Percentiles rank a stretch among this genome's conserved stretches.
These are phyloP conservation scores for Xylaria intraflava DNA, from an alignment of 495 filamentous ascomycete genomes.

Conservation along the genomic window DNA sequence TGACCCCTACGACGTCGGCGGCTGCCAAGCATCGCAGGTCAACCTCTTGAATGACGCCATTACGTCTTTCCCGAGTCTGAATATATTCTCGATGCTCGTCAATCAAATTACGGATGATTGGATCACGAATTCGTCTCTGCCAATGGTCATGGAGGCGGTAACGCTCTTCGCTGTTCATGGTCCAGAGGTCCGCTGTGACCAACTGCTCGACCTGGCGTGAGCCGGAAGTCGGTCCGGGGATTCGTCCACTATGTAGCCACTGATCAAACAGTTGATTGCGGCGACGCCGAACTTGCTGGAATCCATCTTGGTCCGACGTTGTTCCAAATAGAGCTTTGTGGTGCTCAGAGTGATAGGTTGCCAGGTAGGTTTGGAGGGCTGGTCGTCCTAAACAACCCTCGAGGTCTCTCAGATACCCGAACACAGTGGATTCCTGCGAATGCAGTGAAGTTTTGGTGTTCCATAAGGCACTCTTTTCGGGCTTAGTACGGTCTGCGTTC, in stretches of 20 bases:
- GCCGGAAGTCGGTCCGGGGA: not conserved
- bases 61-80: slow-evolving; percentile 24
- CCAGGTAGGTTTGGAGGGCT: slow-evolving; percentile 11
- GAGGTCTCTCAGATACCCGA: slow-evolving; percentile 8
- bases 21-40: slow-evolving; percentile 46
- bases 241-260: slow-evolving; percentile 13
- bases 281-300: slow-evolving; percentile 7
- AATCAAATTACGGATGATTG: slow-evolving; percentile 31
- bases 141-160: slow-evolving; percentile 37
- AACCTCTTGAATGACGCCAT: slow-evolving; percentile 41
- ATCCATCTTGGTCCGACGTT: slow-evolving; percentile 19
- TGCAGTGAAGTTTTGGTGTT: slow-evolving; percentile 2
- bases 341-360: slow-evolving; percentile 1
- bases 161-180: slow-evolving; percentile 28
- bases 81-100: slow-evolving; percentile 26
- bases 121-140: slow-evolving; percentile 36
- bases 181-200: slow-evolving; percentile 12
- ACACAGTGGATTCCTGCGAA: not conserved
- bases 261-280: slow-evolving; percentile 12
- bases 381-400: slow-evolving; percentile 3
- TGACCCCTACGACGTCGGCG: slow-evolving; percentile 65
- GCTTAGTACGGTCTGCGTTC: slow-evolving; percentile 20
- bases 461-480: slow-evolving; percentile 20
- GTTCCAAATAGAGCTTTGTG: slow-evolving; percentile 25
- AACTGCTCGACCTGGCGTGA: slow-evolving; percentile 10